Conservation (phyloP, 495 filamentous ascomycete species). For the Penicillium verhagenii region DNA sequence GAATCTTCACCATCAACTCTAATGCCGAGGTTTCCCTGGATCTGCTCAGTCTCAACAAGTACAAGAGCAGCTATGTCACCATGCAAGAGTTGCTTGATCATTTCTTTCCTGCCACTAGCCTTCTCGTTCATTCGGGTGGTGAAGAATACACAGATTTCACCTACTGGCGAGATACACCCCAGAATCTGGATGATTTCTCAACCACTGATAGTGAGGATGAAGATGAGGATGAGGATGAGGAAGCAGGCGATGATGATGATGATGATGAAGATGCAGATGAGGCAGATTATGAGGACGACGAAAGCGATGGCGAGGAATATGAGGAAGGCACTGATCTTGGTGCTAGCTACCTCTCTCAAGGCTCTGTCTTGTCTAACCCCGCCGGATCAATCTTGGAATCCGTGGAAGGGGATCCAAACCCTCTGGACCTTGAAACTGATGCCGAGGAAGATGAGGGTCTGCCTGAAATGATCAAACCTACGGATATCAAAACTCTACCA, state of each 20-base stretch:
- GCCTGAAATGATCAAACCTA: background rate
- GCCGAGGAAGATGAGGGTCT: slow-evolving; percentile 1
- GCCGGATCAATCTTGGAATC: slow-evolving; percentile 41
- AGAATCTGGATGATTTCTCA: slow-evolving; percentile 76
- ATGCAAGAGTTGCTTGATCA: slow-evolving; percentile 97
- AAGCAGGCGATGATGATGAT: slow-evolving; percentile 43
- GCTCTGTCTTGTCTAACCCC: slow-evolving; percentile 51
- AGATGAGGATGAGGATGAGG: slow-evolving; percentile 46
- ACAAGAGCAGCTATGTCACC: slow-evolving; percentile 94
- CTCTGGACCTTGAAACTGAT: slow-evolving; percentile 19
- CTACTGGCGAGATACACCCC: slow-evolving; percentile 76
- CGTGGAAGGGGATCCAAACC: slow-evolving; percentile 23
- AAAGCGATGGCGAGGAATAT: slow-evolving; percentile 45
- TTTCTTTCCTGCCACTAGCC: slow-evolving; percentile 85
- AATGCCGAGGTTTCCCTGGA: slow-evolving; percentile 96
- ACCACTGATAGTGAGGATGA: slow-evolving; percentile 68
- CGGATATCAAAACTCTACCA: slow-evolving; percentile 17
- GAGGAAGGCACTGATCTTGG: slow-evolving; percentile 45
- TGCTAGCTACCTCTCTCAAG: slow-evolving; percentile 60
- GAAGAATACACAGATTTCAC: slow-evolving; percentile 89
- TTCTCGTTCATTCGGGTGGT: slow-evolving; percentile 71
- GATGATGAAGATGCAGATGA: slow-evolving; percentile 43
- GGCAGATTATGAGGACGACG: slow-evolving; percentile 38
- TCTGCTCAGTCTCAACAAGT: slow-evolving; percentile 84
- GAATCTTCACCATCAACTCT: slow-evolving; percentile 99